Percentiles rank a stretch among this genome's conserved stretches.
Conservation (phyloP, 1,139 yeast species). For the Yamadazyma triangularis region DNA sequence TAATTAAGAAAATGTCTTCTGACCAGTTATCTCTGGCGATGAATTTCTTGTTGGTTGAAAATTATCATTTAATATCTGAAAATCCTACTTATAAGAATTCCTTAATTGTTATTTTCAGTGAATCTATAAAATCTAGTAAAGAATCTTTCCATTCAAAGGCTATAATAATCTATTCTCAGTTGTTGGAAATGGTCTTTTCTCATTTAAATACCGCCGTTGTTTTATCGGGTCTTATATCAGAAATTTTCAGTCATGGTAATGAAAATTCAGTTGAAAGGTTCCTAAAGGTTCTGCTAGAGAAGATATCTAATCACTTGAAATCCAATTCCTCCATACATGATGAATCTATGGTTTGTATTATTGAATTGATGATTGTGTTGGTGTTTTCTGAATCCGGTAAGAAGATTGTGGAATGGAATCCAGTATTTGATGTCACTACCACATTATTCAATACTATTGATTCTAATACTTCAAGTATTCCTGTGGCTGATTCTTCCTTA, state of each 20-base stretch:
- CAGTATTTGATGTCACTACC: constrained; percentile 10
- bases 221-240: constrained; percentile 55
- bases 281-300: constrained; percentile 29
- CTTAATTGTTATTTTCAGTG: constrained; percentile 60
- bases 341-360: constrained; percentile 6
- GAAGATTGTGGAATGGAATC: constrained; percentile 48
- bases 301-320: too few species aligned
- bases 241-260: constrained; percentile 60
- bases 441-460: neutral
- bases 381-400: constrained; percentile 67
- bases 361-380: constrained; percentile 38
- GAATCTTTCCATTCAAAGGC: constrained; percentile 75
- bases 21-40: constrained; percentile 47
- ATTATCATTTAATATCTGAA: constrained; percentile 24
- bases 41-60: constrained; percentile 47
- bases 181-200: constrained; percentile 35
- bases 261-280: constrained; percentile 48
- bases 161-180: constrained; percentile 39
- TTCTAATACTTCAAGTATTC: neutral
- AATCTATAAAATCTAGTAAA: constrained; percentile 69
- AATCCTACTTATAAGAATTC: constrained; percentile 51
- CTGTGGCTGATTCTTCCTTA: neutral
- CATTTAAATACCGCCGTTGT: constrained; percentile 18
- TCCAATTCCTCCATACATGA: too few species aligned
- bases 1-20: constrained; percentile 64